Base-by-base conservation (phyloP, 225 moss, liverwort and hornwort genomes). In the Anthoceros angustus region DNA sequence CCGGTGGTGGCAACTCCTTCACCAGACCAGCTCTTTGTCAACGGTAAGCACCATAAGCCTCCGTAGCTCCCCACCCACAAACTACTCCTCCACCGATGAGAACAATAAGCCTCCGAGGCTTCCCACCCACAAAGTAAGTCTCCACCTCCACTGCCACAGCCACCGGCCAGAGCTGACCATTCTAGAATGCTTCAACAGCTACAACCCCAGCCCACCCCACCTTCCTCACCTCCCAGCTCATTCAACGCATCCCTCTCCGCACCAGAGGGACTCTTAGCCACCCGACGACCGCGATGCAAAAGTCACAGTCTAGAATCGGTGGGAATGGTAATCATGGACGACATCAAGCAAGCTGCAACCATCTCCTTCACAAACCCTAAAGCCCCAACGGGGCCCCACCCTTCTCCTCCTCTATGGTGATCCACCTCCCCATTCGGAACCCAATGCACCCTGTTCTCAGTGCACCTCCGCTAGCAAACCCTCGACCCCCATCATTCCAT, bases 61-160 rank as follows among this genome's bases (percentile, higher is more conserved):
- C 20, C 81, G 88, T 38, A 75, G 67, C 62, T 80, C 75, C 43
- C 92, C 98, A 43, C 92, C 88, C 38, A 82, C 86, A 21, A 82
- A 82, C 62, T 85, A 91, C 62, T 98, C 92, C 68, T 98, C 92
- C 42, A 98, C 76, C n/a, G n/a, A n/a, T n/a, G n/a, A n/a, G n/a
- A n/a, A n/a, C n/a, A n/a, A n/a, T n/a, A n/a, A n/a, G n/a, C n/a
- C n/a, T n/a, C n/a, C n/a, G n/a, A n/a, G n/a, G n/a, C n/a, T n/a
- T n/a, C n/a, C n/a, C n/a, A n/a, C n/a, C n/a, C n/a, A n/a, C n/a
- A n/a, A n/a, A n/a, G n/a, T n/a, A n/a, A n/a, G 63, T 89, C 85
- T 4, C 92, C 40, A 20, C 86, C 88, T 64, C 75, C 71, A 68
- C 72, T 79, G n/a, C n/a, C n/a, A 15, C 68, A 63, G 21, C 64